Conservation (phyloP, 116 monocot species). For the Papilionanthe hybrid region DNA sequence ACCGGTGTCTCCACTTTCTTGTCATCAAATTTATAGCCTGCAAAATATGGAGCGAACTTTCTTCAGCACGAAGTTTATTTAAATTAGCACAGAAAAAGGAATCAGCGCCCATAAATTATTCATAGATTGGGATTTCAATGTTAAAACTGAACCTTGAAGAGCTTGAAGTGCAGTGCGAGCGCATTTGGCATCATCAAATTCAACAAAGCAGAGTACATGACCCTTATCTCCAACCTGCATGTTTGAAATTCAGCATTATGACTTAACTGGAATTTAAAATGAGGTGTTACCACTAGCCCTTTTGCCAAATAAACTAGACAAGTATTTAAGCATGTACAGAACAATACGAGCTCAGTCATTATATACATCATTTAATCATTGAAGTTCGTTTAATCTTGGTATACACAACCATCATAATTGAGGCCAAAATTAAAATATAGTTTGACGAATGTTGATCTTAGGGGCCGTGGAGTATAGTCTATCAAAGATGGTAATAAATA, state of each 20-base stretch:
- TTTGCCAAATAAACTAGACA: too few species aligned
- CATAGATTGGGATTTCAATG: background rate
- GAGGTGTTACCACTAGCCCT: too few species aligned
- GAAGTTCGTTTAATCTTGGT: too few species aligned
- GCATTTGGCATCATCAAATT: conserved; percentile 65
- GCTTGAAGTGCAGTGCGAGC: conserved; percentile 51
- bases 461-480: background rate
- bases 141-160: conserved; percentile 39
- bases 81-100: background rate
- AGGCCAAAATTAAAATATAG: too few species aligned
- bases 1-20: conserved; percentile 54
- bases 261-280: background rate
- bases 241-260: background rate
- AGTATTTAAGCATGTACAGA: too few species aligned
- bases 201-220: conserved; percentile 76
- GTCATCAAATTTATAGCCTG: conserved; percentile 78
- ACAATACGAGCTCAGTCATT: too few species aligned
- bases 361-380: too few species aligned
- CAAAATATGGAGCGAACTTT: background rate
- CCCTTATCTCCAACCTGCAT: conserved; percentile 65
- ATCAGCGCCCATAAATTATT: background rate
- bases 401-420: too few species aligned
- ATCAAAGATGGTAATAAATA: background rate
- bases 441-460: too few species aligned
- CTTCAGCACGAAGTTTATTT: background rate